Base-by-base conservation (phyloP, 306 rosid genomes). In the Prunus mira region DNA sequence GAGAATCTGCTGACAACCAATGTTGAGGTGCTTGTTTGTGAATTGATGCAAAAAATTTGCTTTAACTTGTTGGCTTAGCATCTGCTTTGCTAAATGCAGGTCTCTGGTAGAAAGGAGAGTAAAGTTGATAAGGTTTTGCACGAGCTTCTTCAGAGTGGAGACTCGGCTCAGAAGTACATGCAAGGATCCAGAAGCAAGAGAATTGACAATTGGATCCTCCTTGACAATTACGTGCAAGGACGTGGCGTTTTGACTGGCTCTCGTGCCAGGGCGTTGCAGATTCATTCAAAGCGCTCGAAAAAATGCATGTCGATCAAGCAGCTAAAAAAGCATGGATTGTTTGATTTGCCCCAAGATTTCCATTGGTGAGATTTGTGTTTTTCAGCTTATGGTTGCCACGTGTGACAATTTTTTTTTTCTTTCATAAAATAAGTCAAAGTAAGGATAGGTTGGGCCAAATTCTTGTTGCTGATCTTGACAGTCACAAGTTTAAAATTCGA, bases 261-360 rank as follows among this genome's bases (percentile, higher is more conserved):
- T 77, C 88, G 75, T 22, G 68, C 78, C 38, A 87, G 93, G 79
- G 90, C 87, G 62, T 76, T 89, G 79, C 86, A 9, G 75, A 75
- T 78, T 54, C 93, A 87, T 87, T 95, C 97, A 6, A 95, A 83
- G 82, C 91, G 91, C 6, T 92, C 97, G 17, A 90, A 87, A 87
- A 90, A 70, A 81, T 87, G 22, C 65, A 38, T 38, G 43, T 38
- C 41, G 2, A 34, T 1, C 2, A 34, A 34, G 41, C 41, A 34
- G 41, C 41, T 5, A 34, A 34, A 34, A 34, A 34, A 1, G 41
- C 41, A 34, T 34, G 41, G 41, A 34, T 34, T 34, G 41, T 34
- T 34, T 38, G 43, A 38, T 7, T 38, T 38, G 82, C 90, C 93
- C 70, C 79, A 32, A 68, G 91, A 92, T 69, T 73, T 82, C 71